Base-by-base conservation (phyloP, 192 early-diverging fungal species). In the Coemansia reversa region DNA sequence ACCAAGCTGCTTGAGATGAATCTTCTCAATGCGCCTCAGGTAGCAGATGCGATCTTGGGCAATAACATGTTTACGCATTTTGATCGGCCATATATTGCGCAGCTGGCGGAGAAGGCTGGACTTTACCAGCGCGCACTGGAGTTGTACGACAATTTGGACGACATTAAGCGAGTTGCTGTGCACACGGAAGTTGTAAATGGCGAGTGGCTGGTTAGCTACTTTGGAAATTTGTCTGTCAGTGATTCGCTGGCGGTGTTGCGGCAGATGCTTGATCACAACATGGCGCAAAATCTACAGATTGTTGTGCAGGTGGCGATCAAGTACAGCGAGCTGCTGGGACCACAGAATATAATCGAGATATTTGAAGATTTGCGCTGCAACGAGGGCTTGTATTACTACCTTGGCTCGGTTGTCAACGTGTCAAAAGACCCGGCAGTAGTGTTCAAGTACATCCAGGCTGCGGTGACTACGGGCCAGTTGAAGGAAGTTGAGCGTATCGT, bases 371-470 rank as follows among this genome's bases (percentile, higher is more conserved):
- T 81, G 86, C 95, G 94, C 83, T 91, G 89, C 58, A 92, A 85
- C 67, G 97, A 99, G 75, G 94, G 93, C 22, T 83, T 99, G 58
- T 99, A 99, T 78, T 97, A 96, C 79, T 99, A 94, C 80, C 79
- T 99, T 33, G 96, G 94, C 1, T 91, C 97, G 0, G 88, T 98
- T 49, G 96, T 97, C 67, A 99, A 98, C 74, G 84, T 97, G 53
- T 93, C 93, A 66, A 88, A 94, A 62, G 95, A 97, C 66, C 86
- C 92, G 6, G 91, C 94, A 47, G 97, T 99, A 1, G 93, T 96
- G 64, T 96, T 96, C 86, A 98, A 98, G 86, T 99, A 98, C 81
- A 99, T 99, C 60, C 95, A 99, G 78, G 92, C 97, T 9, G 96
- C 94, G 12, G 89, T 90, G 60, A 82, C 88, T 32, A 93, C 92